These are phyloP conservation scores for Asterochloris erici DNA, from an alignment of 139 green algal genomes.

Conservation along the genomic window DNA sequence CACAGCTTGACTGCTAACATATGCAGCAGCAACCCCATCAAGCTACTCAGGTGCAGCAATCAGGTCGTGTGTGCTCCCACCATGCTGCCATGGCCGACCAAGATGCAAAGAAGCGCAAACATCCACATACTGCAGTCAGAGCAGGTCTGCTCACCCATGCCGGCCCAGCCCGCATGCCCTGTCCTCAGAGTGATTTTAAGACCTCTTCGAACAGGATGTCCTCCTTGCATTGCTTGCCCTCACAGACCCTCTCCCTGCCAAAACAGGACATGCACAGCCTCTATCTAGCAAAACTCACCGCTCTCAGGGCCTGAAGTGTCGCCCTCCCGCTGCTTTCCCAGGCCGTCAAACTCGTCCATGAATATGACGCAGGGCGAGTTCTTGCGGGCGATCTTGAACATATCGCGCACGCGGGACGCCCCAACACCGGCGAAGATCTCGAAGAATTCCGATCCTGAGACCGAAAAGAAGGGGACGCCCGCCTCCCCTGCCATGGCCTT, in stretches of 20 bases:
- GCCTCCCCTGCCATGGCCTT: conserved; percentile 77
- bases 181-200: too few relatives aligned
- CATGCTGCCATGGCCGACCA: too few relatives aligned
- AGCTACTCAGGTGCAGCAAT: too few relatives aligned
- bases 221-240: too few relatives aligned
- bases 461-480: conserved; percentile 62
- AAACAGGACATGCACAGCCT: neutral
- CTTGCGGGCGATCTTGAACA: conserved; percentile 44
- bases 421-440: conserved; percentile 72
- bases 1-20: too few relatives aligned
- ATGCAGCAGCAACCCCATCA: too few relatives aligned
- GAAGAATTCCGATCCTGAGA: conserved; percentile 59
- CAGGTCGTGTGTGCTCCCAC: too few relatives aligned
- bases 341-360: conserved; percentile 96
- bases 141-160: too few relatives aligned
- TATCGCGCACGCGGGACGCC: conserved; percentile 57
- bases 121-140: too few relatives aligned
- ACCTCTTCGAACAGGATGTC: too few relatives aligned
- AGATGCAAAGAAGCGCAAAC: too few relatives aligned
- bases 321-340: conserved; percentile 68
- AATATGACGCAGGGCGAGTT: conserved; percentile 91
- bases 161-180: too few relatives aligned
- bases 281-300: neutral
- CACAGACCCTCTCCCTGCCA: neutral
- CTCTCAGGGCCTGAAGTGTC: conserved; percentile 59